Conservation (phyloP, 1,139 yeast genomes). For the Geotrichum histeridarum region DNA sequence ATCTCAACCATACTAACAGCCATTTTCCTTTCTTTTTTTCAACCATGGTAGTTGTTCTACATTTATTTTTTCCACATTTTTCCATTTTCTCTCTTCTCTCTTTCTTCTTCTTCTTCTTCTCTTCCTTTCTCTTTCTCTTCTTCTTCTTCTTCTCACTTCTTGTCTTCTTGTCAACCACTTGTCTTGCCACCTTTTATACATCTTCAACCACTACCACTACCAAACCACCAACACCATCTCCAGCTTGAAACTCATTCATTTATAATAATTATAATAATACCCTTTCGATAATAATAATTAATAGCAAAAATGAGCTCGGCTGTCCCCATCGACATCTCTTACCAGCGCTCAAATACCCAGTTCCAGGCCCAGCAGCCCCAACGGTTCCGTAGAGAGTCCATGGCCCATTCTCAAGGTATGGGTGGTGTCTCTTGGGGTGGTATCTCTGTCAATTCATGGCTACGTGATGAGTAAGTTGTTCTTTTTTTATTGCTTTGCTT, state of each 20-base stretch:
- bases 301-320: conserved; percentile 32
- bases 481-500: too few species aligned
- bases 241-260: not conserved
- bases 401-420: conserved; percentile 95
- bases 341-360: conserved; percentile 29
- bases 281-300: not conserved
- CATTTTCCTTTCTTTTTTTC: not conserved
- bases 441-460: conserved; percentile 74
- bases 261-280: too few species aligned
- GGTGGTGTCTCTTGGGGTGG: conserved; percentile 99
- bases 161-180: too few species aligned
- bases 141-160: conserved; percentile 3
- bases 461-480: conserved; percentile 86
- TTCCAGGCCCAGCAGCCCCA: conserved; percentile 23
- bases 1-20: not conserved
- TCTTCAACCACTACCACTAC: not conserved
- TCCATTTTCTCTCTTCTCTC: not conserved
- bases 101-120: not conserved
- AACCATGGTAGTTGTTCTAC: not conserved
- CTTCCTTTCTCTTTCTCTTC: not conserved
- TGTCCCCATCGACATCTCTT: conserved; percentile 42
- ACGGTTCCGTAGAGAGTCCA: conserved; percentile 67
- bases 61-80: not conserved
- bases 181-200: not conserved
- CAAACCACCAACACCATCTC: not conserved